These are phyloP conservation scores for Theileria annulata DNA, from an alignment of 169 alveolate species.

Conservation along the genomic window DNA sequence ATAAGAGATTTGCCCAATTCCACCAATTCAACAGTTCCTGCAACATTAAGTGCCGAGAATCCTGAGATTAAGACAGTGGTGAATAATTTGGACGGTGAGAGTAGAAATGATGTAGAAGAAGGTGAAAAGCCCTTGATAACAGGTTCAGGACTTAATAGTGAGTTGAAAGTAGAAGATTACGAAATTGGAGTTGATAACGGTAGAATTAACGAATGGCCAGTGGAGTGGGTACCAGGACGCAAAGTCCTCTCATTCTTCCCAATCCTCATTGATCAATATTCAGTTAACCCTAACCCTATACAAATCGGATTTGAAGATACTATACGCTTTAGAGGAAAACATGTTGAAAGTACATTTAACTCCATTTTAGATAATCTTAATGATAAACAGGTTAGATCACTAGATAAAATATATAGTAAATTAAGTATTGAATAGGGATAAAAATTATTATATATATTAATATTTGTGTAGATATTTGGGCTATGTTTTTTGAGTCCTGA, in stretches of 20 bases:
- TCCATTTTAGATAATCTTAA: slow-evolving; percentile 49
- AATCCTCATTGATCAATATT: slow-evolving; percentile 72
- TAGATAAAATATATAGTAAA: too few relatives aligned
- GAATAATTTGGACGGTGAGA: slow-evolving; percentile 32
- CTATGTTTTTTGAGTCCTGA: slow-evolving; percentile 77
- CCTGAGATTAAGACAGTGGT: slow-evolving; percentile 29
- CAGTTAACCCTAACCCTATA: slow-evolving; percentile 77
- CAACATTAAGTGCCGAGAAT: neutral
- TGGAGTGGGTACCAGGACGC: slow-evolving; percentile 68
- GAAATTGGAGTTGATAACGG: slow-evolving; percentile 67
- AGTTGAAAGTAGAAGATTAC: slow-evolving; percentile 45
- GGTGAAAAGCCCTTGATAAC: slow-evolving; percentile 47
- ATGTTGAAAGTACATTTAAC: slow-evolving; percentile 76
- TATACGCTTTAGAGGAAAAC: slow-evolving; percentile 73
- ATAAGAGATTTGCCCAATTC: slow-evolving; percentile 1
- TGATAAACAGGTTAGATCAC: slow-evolving; percentile 1
- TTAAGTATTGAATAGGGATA: neutral
- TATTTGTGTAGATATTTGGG: slow-evolving; percentile 60
- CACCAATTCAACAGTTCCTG: neutral
- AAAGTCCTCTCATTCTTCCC: slow-evolving; percentile 77
- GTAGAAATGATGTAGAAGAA: slow-evolving; percentile 32
- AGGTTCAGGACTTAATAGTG: slow-evolving; percentile 52
- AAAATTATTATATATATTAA: slow-evolving; percentile 25
- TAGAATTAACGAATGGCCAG: slow-evolving; percentile 74
- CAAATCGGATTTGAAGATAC: slow-evolving; percentile 80